A percentile compares a stretch with the other conserved stretches of the same genome.
These are phyloP conservation scores for Colletotrichum falcatum DNA, from an alignment of 2,329 filamentous ascomycete species.

Conservation along the genomic window DNA sequence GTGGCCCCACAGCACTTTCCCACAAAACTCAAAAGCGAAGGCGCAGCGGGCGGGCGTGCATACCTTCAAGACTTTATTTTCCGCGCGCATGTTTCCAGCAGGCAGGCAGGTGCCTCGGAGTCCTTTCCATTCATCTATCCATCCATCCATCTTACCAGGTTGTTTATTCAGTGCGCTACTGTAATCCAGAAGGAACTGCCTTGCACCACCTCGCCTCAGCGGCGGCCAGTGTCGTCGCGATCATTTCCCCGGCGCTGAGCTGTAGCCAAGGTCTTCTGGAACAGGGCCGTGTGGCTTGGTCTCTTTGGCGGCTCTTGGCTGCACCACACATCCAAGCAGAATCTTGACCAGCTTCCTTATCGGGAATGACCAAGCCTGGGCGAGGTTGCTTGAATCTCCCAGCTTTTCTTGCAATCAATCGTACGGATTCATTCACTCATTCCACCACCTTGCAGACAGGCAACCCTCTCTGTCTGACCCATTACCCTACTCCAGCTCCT, in stretches of 20 bases:
- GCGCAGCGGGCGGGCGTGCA: not conserved
- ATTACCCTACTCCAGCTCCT: slow-evolving; percentile 7
- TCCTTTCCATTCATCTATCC: not conserved
- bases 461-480: slow-evolving; percentile 6
- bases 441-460: not conserved
- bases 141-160: not conserved
- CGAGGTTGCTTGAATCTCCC: slow-evolving; percentile 36
- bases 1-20: slow-evolving; percentile 5
- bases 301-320: slow-evolving; percentile 34
- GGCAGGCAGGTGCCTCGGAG: no score
- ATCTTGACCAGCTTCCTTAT: slow-evolving; percentile 30
- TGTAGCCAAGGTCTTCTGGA: slow-evolving; percentile 38
- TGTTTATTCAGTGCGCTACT: no score
- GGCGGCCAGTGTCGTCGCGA: slow-evolving; percentile 5
- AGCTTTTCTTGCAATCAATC: not conserved
- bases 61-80: slow-evolving; percentile 11
- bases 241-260: slow-evolving; percentile 33
- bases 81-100: not conserved
- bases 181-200: no score
- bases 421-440: no score
- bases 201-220: no score
- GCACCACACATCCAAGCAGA: slow-evolving; percentile 9
- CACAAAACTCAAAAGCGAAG: slow-evolving; percentile 1
- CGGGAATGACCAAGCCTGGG: slow-evolving; percentile 23
- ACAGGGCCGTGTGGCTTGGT: slow-evolving; percentile 37